phyloP scores from a whole-genome alignment of 768 basidiomycete genomes.

The Rubroboletus pulcherrimus region DNA sequence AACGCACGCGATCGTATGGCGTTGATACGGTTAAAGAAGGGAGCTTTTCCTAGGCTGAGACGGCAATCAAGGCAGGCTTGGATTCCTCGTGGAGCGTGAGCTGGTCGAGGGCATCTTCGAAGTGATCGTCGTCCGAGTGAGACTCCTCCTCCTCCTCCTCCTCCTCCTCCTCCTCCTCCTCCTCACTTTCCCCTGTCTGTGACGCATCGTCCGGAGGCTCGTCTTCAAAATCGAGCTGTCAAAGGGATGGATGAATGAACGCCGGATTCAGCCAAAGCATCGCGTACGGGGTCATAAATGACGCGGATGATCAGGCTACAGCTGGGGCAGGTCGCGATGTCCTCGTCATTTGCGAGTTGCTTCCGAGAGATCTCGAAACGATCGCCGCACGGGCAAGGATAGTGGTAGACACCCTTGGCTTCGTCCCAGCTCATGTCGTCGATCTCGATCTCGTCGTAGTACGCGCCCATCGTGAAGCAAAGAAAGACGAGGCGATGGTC shows the following conservation, averaged over 20 bases:
- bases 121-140: conserved; percentile 42
- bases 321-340: conserved; percentile 93
- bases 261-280: background rate
- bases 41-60: conserved; percentile 14
- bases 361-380: conserved; percentile 90
- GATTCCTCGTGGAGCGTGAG: conserved; percentile 34
- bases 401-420: conserved; percentile 82
- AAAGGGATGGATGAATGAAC: background rate
- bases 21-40: background rate
- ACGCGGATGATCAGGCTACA: conserved; percentile 92
- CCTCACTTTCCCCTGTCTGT: conserved; percentile 26
- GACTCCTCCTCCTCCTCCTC: conserved; percentile 29
- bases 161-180: conserved; percentile 34
- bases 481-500: background rate
- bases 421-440: conserved; percentile 95
- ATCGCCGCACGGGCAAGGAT: conserved; percentile 97
- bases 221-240: conserved; percentile 81
- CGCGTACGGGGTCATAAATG: conserved; percentile 88
- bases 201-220: conserved; percentile 54
- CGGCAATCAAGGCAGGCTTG: conserved; percentile 8
- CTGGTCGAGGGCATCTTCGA: conserved; percentile 67
- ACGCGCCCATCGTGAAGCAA: conserved; percentile 59
- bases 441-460: conserved; percentile 97
- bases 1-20: conserved; percentile 3
- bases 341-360: conserved; percentile 86